Evolutionary conservation across 257 asterid genomes (phyloP).

Genomic region (Solanum medicagineum): DNA sequence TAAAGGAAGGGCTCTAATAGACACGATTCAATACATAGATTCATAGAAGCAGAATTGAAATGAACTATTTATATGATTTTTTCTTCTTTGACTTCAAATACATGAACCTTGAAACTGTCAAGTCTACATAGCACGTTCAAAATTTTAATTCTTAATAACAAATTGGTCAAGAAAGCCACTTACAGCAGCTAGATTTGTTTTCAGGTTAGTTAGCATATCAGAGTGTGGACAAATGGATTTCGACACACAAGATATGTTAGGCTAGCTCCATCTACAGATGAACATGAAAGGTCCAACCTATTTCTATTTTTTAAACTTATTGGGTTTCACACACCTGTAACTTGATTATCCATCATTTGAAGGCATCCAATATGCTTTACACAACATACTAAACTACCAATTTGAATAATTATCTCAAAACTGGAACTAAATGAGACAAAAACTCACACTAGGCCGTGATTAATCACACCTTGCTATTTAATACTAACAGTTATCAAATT

Average conservation of each 20-base stretch:
- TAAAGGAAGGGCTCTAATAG: neutral
- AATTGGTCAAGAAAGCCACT: neutral
- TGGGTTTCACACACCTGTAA: neutral
- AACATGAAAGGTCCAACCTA: neutral
- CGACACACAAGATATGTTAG: neutral
- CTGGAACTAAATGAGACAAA: neutral
- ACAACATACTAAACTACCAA: neutral
- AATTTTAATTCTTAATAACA: neutral
- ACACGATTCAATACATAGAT: neutral
- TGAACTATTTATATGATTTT: neutral
- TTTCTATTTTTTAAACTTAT: neutral
- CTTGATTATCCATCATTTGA: neutral
- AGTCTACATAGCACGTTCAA: neutral
- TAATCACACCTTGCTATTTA: neutral
- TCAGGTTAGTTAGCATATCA: neutral
- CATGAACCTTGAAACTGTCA: neutral
- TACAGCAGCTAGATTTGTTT: neutral
- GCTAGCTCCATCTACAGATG: neutral
- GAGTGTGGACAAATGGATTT: neutral
- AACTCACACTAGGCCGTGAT: neutral
- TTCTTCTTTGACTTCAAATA: neutral
- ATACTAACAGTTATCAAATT: neutral
- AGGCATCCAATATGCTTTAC: neutral
- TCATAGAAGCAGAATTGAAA: neutral
- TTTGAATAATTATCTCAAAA: neutral